phyloP scores from a whole-genome alignment of 2,329 filamentous ascomycete species.

The Diaporthe australafricana region DNA sequence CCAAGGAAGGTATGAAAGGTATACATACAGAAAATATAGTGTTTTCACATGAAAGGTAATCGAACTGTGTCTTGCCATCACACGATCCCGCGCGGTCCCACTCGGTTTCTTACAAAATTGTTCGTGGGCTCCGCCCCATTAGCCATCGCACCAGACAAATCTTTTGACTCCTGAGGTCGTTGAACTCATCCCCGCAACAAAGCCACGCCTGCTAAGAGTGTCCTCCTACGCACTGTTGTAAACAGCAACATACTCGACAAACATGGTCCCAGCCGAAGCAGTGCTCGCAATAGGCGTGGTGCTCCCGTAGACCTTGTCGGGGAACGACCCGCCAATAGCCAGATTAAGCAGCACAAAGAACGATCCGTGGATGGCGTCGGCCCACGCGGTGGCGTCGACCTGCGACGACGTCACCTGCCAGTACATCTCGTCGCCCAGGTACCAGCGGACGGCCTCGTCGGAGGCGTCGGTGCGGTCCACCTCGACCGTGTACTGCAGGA shows the following conservation, averaged over 20 bases:
- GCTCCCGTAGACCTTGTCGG: constrained; percentile 42
- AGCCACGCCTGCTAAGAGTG: background rate
- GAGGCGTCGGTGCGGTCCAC: constrained; percentile 39
- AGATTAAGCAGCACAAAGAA: constrained; percentile 45
- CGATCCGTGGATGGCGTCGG: constrained; percentile 41
- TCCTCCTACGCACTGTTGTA: constrained; percentile 13
- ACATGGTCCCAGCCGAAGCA: constrained; percentile 13
- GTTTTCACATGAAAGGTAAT: background rate
- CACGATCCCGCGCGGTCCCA: background rate
- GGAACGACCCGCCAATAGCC: constrained; percentile 45
- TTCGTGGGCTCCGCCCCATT: background rate
- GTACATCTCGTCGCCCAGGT: constrained; percentile 41
- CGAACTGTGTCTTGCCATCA: background rate
- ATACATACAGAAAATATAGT: constrained; percentile 1
- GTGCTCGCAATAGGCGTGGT: constrained; percentile 40
- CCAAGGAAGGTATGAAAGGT: background rate
- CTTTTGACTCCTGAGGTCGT: background rate
- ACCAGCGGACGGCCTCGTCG: constrained; percentile 42
- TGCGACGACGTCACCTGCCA: constrained; percentile 40
- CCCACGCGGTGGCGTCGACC: constrained; percentile 42
- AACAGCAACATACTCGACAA: constrained; percentile 28
- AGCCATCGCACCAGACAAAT: background rate
- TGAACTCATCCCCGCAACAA: too few species aligned
- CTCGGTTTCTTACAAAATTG: background rate
- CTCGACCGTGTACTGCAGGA: constrained; percentile 46